A percentile compares a stretch with the other conserved stretches of the same genome.
phyloP scores from a whole-genome alignment of 768 basidiomycete species.

The Amanita phalloides region DNA sequence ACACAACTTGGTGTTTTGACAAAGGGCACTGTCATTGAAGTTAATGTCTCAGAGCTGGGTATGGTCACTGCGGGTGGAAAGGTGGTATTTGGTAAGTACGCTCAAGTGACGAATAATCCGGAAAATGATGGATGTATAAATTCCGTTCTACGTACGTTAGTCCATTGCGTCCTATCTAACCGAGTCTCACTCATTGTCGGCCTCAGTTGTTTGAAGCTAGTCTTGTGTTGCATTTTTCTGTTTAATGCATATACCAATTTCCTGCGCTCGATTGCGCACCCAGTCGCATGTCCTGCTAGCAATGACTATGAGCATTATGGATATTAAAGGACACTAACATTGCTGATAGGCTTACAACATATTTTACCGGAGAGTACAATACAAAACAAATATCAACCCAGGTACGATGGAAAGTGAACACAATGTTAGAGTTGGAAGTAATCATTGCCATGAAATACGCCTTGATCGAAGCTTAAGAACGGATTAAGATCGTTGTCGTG shows the following conservation, averaged over 20 bases:
- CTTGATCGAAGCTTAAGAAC: neutral
- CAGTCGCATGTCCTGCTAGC: neutral
- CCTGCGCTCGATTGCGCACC: neutral
- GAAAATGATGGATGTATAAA: slow-evolving; percentile 97
- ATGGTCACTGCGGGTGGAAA: slow-evolving; percentile 97
- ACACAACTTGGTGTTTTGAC: slow-evolving; percentile 95
- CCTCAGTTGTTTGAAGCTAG: neutral
- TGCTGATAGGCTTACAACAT: too few species aligned
- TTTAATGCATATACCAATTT: too few species aligned
- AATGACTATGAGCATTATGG: too few species aligned
- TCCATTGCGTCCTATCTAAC: neutral
- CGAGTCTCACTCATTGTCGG: neutral
- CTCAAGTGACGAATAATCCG: slow-evolving; percentile 89
- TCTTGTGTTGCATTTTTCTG: too few species aligned
- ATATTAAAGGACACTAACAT: too few species aligned
- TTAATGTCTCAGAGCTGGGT: slow-evolving; percentile 97
- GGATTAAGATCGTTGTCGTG: neutral
- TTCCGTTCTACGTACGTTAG: slow-evolving; percentile 72
- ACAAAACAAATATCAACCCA: too few species aligned
- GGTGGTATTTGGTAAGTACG: slow-evolving; percentile 88
- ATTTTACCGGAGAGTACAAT: too few species aligned
- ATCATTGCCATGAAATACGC: neutral
- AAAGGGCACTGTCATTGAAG: slow-evolving; percentile 96
- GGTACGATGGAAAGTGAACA: neutral
- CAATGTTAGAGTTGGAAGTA: neutral